A percentile compares a stretch with the other conserved stretches of the same genome.
phyloP scores from a whole-genome alignment of 495 filamentous ascomycete genomes.

The Penicillium waksmanii region DNA sequence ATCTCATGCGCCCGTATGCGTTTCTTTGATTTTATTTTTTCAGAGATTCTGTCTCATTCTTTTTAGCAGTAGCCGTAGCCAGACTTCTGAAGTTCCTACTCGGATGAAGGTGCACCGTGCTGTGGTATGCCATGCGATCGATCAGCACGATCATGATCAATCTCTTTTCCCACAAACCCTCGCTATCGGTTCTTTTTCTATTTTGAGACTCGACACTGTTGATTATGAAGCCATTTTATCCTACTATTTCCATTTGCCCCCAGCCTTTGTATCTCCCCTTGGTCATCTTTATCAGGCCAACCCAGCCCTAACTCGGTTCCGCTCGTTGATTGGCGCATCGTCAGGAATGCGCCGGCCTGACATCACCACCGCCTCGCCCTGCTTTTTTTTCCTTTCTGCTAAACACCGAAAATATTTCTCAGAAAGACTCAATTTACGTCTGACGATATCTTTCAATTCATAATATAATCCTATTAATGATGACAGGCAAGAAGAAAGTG shows the following conservation, averaged over 20 bases:
- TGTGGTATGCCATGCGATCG: background rate
- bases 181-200: too few species aligned
- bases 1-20: background rate
- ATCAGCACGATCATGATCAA: background rate
- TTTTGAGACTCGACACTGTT: too few species aligned
- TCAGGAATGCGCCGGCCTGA: constrained; percentile 19
- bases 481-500: constrained; percentile 39
- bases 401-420: background rate
- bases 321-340: constrained; percentile 29
- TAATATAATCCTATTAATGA: background rate
- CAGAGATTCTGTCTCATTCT: too few species aligned
- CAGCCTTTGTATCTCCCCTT: background rate
- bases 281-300: background rate
- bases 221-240: background rate
- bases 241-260: background rate
- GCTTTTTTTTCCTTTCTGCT: constrained; percentile 7
- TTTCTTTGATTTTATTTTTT: background rate
- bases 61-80: background rate
- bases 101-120: background rate
- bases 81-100: background rate
- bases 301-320: background rate
- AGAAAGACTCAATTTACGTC: background rate
- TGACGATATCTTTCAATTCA: background rate
- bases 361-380: constrained; percentile 22
- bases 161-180: too few species aligned